phyloP scores from a whole-genome alignment of 148 eudicot species.

The Polygonum maritimum region DNA sequence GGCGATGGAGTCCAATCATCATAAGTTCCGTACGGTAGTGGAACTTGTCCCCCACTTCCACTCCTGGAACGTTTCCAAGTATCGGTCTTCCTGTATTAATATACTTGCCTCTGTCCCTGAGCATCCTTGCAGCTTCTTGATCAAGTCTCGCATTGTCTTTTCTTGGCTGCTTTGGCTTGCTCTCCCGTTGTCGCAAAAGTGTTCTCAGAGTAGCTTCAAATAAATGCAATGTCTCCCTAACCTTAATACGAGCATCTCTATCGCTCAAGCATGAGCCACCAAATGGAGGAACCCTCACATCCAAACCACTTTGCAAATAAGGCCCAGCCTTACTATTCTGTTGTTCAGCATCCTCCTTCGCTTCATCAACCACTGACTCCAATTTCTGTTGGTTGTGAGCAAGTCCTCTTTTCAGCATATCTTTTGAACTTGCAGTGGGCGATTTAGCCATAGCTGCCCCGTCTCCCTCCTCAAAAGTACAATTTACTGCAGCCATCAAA shows the following conservation, averaged over 20 bases:
- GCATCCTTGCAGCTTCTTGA: conserved; percentile 14
- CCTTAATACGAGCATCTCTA: conserved; percentile 46
- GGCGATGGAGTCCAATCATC: conserved; percentile 20
- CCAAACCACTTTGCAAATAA: neutral
- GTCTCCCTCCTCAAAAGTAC: conserved; percentile 26
- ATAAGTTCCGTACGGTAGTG: conserved; percentile 19
- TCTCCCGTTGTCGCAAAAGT: conserved; percentile 54
- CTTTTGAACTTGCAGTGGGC: conserved; percentile 6
- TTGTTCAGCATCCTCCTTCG: conserved; percentile 1
- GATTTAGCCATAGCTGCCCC: conserved; percentile 8
- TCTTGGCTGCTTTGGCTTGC: conserved; percentile 20
- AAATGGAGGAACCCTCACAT: conserved; percentile 39
- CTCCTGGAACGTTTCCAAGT: conserved; percentile 19
- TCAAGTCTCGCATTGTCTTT: conserved; percentile 28
- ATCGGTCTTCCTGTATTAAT: conserved; percentile 15
- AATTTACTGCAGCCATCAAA: conserved; percentile 34
- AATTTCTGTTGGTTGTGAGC: conserved; percentile 13
- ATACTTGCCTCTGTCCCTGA: conserved; percentile 11
- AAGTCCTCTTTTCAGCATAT: conserved; percentile 12
- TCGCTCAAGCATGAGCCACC: conserved; percentile 28
- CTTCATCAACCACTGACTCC: conserved; percentile 14
- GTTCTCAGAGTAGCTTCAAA: conserved; percentile 56
- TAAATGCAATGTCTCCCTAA: conserved; percentile 50
- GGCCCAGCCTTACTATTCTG: neutral
- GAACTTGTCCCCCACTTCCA: conserved; percentile 21